These are phyloP conservation scores for Mariannaea sp. DNA, from an alignment of 2,329 filamentous ascomycete genomes.

Conservation along the genomic window DNA sequence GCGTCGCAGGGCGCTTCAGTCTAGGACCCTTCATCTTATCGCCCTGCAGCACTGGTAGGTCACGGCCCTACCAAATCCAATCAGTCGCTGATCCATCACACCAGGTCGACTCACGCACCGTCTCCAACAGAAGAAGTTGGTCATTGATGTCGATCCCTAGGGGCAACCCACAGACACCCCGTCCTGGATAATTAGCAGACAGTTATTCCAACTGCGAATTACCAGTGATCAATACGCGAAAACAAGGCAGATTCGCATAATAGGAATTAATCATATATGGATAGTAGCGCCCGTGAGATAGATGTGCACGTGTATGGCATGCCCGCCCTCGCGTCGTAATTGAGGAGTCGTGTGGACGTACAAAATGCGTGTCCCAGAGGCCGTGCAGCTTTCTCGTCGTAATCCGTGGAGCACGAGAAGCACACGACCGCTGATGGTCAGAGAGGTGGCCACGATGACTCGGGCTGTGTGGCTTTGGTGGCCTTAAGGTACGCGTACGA, in stretches of 20 bases:
- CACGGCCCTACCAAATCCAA: too few relatives aligned
- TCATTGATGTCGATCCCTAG: background rate
- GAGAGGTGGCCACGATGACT: slow-evolving; percentile 1
- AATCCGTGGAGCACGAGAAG: slow-evolving; percentile 17
- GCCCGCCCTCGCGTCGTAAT: too few relatives aligned
- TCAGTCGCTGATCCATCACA: background rate
- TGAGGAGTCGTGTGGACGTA: background rate
- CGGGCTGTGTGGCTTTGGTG: slow-evolving; percentile 9
- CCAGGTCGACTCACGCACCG: too few relatives aligned
- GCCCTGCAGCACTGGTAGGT: too few relatives aligned
- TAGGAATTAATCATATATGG: too few relatives aligned
- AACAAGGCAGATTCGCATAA: too few relatives aligned
- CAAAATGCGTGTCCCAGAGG: slow-evolving; percentile 18
- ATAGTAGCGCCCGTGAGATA: too few relatives aligned
- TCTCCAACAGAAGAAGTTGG: too few relatives aligned
- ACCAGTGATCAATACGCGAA: too few relatives aligned
- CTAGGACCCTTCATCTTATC: background rate
- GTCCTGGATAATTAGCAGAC: background rate
- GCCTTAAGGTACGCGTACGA: slow-evolving; percentile 10
- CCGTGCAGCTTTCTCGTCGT: slow-evolving; percentile 1
- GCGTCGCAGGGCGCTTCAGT: slow-evolving; percentile 12
- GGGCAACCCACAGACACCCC: background rate
- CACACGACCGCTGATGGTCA: slow-evolving; percentile 19
- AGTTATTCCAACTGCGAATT: too few relatives aligned
- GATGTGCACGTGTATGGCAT: background rate